Conservation (phyloP, 2,329 filamentous ascomycete species). For the Colletotrichum australisinense region DNA sequence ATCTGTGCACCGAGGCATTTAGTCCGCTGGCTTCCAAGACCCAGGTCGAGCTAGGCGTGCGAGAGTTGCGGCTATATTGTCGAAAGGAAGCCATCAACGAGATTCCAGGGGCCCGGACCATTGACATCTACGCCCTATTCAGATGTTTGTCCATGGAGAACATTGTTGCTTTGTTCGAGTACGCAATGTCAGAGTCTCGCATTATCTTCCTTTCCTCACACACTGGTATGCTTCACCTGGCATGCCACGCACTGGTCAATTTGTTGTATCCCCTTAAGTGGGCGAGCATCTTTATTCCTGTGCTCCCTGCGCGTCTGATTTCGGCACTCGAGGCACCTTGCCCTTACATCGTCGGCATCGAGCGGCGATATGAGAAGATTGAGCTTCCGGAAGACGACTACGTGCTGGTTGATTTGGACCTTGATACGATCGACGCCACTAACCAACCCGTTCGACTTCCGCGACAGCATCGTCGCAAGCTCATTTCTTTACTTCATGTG, state of each 20-base stretch:
- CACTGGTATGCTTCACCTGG: slow-evolving; percentile 94
- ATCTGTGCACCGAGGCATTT: slow-evolving; percentile 94
- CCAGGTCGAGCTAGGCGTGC: slow-evolving; percentile 90
- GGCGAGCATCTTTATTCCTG: slow-evolving; percentile 93
- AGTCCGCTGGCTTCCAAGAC: slow-evolving; percentile 94
- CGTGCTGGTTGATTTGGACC: slow-evolving; percentile 92
- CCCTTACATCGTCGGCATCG: slow-evolving; percentile 96
- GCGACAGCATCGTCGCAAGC: slow-evolving; percentile 88
- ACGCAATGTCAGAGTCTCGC: slow-evolving; percentile 89
- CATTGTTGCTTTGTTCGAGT: slow-evolving; percentile 92
- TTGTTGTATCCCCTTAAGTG: slow-evolving; percentile 92
- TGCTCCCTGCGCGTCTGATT: slow-evolving; percentile 87
- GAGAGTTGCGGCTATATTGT: slow-evolving; percentile 91
- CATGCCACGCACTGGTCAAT: slow-evolving; percentile 86
- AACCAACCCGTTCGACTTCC: slow-evolving; percentile 82
- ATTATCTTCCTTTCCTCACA: slow-evolving; percentile 97
- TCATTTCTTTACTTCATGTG: slow-evolving; percentile 86
- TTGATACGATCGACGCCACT: slow-evolving; percentile 89
- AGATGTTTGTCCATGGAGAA: slow-evolving; percentile 90
- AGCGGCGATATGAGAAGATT: slow-evolving; percentile 87
- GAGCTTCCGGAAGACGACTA: slow-evolving; percentile 95
- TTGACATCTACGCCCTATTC: slow-evolving; percentile 94
- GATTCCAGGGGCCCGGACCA: slow-evolving; percentile 89
- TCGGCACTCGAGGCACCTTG: slow-evolving; percentile 95
- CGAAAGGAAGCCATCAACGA: slow-evolving; percentile 94